Evolutionary conservation across 257 asterid genomes (phyloP).

Genomic region (Capsicum baccatum): DNA sequence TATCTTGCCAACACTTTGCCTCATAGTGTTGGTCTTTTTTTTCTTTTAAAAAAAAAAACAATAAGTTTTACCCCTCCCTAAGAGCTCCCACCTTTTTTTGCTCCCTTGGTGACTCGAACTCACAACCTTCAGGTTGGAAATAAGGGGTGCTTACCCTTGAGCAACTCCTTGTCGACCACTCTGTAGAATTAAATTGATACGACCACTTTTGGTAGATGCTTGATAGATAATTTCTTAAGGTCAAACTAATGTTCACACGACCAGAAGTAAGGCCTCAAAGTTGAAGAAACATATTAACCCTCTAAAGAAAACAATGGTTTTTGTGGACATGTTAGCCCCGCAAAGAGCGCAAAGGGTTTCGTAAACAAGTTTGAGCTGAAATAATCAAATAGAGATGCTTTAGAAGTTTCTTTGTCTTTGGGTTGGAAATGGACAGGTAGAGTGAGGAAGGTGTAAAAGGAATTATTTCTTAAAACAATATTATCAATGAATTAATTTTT

Average conservation of each 20-base stretch:
- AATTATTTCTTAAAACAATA: neutral
- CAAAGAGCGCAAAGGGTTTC: neutral
- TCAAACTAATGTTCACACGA: neutral
- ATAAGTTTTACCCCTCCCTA: too few species aligned
- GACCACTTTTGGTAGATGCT: neutral
- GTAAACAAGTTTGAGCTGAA: slow-evolving; percentile 1
- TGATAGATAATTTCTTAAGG: neutral
- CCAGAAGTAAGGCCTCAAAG: slow-evolving; percentile 9
- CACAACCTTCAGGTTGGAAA: too few species aligned
- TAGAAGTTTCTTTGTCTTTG: neutral
- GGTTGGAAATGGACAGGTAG: slow-evolving; percentile 12
- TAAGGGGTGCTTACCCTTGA: too few species aligned
- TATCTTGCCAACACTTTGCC: too few species aligned
- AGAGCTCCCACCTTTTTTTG: too few species aligned
- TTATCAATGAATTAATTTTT: neutral
- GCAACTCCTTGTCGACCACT: neutral
- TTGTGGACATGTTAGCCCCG: too few species aligned
- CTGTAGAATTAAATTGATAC: neutral
- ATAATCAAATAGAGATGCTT: neutral
- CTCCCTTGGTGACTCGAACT: too few species aligned
- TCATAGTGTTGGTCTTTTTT: too few species aligned
- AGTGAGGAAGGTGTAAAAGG: neutral
- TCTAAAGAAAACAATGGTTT: too few species aligned
- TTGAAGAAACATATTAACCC: slow-evolving; percentile 14
- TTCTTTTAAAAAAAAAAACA: too few species aligned